Percentiles rank a stretch among this genome's conserved stretches.
Evolutionary conservation across 176 grass and related monocot genomes (phyloP).

Genomic region (Eleusine coracana): DNA sequence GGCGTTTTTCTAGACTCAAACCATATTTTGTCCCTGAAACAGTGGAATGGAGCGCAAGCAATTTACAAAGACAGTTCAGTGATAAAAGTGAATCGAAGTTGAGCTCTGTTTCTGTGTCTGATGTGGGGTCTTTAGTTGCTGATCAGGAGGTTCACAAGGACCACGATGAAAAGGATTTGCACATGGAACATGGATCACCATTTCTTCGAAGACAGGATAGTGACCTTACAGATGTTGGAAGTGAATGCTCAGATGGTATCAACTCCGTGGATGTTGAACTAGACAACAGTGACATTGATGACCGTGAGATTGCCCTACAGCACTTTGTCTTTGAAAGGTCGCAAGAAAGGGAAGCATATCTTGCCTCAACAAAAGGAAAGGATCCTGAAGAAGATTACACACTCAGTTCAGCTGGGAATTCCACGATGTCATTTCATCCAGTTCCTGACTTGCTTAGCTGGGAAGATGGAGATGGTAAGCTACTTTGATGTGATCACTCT

Average conservation of each 20-base stretch:
- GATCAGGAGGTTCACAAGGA: conserved; percentile 57
- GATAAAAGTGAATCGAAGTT: conserved; percentile 65
- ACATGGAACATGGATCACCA: conserved; percentile 15
- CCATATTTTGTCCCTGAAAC: conserved; percentile 66
- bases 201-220: conserved; percentile 46
- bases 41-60: conserved; percentile 46
- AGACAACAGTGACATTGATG: conserved; percentile 76
- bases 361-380: conserved; percentile 55
- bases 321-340: conserved; percentile 61
- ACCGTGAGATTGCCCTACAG: conserved; percentile 58
- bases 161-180: conserved; percentile 33
- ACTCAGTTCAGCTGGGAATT: conserved; percentile 28
- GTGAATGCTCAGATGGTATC: conserved; percentile 74
- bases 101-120: conserved; percentile 60
- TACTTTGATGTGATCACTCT: conserved; percentile 33
- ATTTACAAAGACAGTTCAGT: conserved; percentile 67
- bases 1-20: conserved; percentile 54
- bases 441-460: conserved; percentile 63
- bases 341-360: conserved; percentile 50
- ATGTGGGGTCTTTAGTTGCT: conserved; percentile 48
- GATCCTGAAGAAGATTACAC: conserved; percentile 38
- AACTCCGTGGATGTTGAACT: conserved; percentile 78
- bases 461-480: conserved; percentile 68
- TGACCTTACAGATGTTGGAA: conserved; percentile 59
- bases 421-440: conserved; percentile 39